Percentiles rank a stretch among this genome's conserved stretches.
phyloP scores from a whole-genome alignment of 2,329 filamentous ascomycete genomes.

The Sporothrix protearum region DNA sequence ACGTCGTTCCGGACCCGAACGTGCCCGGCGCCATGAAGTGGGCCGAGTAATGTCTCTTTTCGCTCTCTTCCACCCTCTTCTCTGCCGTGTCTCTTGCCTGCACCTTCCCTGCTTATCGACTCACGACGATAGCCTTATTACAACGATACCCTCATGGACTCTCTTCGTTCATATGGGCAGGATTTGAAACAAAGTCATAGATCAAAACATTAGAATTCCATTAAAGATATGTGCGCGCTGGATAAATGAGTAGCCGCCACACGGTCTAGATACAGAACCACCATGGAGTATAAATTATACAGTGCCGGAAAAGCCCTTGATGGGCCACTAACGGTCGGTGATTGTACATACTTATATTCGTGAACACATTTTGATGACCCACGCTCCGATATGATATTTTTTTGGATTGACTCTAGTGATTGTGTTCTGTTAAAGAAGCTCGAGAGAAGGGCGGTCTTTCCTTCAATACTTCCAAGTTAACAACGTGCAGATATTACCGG shows the following conservation, averaged over 20 bases:
- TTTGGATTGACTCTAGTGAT: too few species aligned
- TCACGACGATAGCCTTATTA: neutral
- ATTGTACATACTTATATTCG: neutral
- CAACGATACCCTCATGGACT: neutral
- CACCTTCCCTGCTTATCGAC: neutral
- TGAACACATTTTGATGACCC: neutral
- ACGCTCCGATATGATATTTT: neutral
- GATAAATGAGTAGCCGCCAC: neutral
- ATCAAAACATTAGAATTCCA: neutral
- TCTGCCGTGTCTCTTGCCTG: neutral
- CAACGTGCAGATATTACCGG: too few species aligned
- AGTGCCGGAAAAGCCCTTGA: neutral
- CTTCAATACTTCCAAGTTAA: too few species aligned
- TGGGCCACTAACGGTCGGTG: neutral
- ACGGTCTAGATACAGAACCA: neutral
- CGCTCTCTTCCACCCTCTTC: neutral
- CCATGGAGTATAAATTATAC: neutral
- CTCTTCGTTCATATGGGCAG: neutral
- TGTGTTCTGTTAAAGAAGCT: too few species aligned
- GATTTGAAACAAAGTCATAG: neutral
- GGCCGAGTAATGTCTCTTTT: constrained; percentile 30
- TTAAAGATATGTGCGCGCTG: neutral
- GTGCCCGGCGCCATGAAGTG: constrained; percentile 39
- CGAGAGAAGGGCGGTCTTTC: too few species aligned
- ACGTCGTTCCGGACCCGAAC: constrained; percentile 42